Conservation (phyloP, 2,329 filamentous ascomycete genomes). For the Leptographium wingfieldii region DNA sequence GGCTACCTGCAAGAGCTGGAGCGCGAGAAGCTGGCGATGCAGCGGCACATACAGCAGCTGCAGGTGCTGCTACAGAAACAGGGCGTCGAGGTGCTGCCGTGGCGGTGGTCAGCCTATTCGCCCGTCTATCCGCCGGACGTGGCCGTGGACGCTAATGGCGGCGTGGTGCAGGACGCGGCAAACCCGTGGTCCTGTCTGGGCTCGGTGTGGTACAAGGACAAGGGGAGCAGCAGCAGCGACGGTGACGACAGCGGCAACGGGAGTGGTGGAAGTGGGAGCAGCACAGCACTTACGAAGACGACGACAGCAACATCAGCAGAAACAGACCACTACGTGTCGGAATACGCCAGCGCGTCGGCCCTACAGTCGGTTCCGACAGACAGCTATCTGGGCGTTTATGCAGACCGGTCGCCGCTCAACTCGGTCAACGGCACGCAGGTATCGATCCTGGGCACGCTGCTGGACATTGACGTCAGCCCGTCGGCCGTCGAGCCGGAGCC, state of each 20-base stretch:
- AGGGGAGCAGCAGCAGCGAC: too few species aligned
- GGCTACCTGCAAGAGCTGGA: slow-evolving; percentile 71
- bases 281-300: neutral
- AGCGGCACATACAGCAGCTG: slow-evolving; percentile 53
- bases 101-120: slow-evolving; percentile 22
- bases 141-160: slow-evolving; percentile 16
- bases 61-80: slow-evolving; percentile 50
- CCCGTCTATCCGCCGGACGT: slow-evolving; percentile 17
- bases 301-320: neutral
- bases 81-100: slow-evolving; percentile 49
- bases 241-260: neutral
- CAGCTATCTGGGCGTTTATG: slow-evolving; percentile 53
- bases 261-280: too few species aligned
- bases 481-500: slow-evolving; percentile 17
- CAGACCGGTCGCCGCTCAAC: slow-evolving; percentile 52
- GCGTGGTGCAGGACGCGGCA: slow-evolving; percentile 10
- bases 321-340: slow-evolving; percentile 8
- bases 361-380: slow-evolving; percentile 37
- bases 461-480: slow-evolving; percentile 58
- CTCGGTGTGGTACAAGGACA: slow-evolving; percentile 19
- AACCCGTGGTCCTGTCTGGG: slow-evolving; percentile 22
- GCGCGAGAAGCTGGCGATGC: slow-evolving; percentile 54
- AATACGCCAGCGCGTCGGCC: slow-evolving; percentile 18
- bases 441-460: slow-evolving; percentile 67
- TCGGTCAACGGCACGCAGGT: slow-evolving; percentile 64